Evolutionary conservation across 2,329 filamentous ascomycete species (phyloP), one percentile per base, ranked within the genome.

Genomic region (Achaetomium macrosporum): DNA sequence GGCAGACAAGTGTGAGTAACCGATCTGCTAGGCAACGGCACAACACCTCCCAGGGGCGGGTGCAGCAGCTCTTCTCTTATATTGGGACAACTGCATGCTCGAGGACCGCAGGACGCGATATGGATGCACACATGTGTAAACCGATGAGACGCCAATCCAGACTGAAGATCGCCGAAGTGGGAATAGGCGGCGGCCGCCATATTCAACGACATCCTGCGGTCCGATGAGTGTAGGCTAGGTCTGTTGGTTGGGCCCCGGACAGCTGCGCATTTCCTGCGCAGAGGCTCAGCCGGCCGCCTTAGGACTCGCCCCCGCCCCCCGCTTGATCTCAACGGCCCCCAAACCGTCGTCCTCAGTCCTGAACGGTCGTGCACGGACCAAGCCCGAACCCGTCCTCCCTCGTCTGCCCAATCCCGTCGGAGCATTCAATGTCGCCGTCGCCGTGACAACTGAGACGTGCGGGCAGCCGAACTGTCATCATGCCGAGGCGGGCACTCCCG

Each of bases 231-330:
- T 29, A 46, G 36, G 25, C 29, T 11, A 20, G 39, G 48, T 37
- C 44, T 16, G 39, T 19, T 37, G 39, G 48, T 42, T 35, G 50
- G 30, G 6, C 17, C 15, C 19, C 47, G 13, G 39, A 47, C 49
- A 51, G 55, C 56, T 61, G 59, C 56, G 58, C 58, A 61, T 39
- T 43, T 15, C 19, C 16, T 60, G 53, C 51, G 51, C 59, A 61
- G 56, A 47, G 53, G 44, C 50, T 50, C 53, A 36, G 56, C 50
- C n/a, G 37, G 51, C 51, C 56, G 53, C 56, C 53, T 15, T 52
- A 52, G 47, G 53, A 42, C 54, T 37, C 19, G 29, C 40, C 40
- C 31, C 15, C 37, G 33, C 36, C 20, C 42, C 40, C 20, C 41
- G 13, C 41, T 25, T 44, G 40, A 20, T 25, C 25, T 12, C 36